Conservation (phyloP, 805 yeast genomes). For the Grigorovia transvaalensis region DNA sequence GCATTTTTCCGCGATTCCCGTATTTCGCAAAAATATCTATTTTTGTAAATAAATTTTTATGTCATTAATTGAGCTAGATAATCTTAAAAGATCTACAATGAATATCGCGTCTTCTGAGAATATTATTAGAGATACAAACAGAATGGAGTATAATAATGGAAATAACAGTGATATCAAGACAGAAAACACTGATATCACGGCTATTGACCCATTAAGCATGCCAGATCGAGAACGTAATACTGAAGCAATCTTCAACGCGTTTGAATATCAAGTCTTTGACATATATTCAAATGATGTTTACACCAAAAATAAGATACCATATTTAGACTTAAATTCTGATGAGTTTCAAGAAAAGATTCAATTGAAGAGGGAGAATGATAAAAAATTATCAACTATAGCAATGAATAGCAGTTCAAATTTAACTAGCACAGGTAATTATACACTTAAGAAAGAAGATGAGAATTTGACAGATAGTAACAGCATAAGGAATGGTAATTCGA, state of each 20-base stretch:
- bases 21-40: neutral
- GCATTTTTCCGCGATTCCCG: neutral
- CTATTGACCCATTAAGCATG: neutral
- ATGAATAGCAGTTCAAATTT: neutral
- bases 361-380: neutral
- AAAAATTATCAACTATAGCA: neutral
- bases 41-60: too few relatives aligned
- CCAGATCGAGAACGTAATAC: neutral
- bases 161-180: neutral
- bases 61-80: neutral
- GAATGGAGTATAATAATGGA: neutral
- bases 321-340: slow-evolving; percentile 18
- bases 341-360: slow-evolving; percentile 1
- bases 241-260: neutral
- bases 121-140: neutral
- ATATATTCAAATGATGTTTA: slow-evolving; percentile 16
- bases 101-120: neutral
- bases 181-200: neutral
- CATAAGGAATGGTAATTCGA: neutral
- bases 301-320: slow-evolving; percentile 9
- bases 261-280: slow-evolving; percentile 15
- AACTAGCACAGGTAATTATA: neutral
- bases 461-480: neutral
- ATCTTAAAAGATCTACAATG: neutral
- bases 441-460: neutral